Base-by-base conservation (phyloP, 208 protist genomes). In the Lotmaria passim region DNA sequence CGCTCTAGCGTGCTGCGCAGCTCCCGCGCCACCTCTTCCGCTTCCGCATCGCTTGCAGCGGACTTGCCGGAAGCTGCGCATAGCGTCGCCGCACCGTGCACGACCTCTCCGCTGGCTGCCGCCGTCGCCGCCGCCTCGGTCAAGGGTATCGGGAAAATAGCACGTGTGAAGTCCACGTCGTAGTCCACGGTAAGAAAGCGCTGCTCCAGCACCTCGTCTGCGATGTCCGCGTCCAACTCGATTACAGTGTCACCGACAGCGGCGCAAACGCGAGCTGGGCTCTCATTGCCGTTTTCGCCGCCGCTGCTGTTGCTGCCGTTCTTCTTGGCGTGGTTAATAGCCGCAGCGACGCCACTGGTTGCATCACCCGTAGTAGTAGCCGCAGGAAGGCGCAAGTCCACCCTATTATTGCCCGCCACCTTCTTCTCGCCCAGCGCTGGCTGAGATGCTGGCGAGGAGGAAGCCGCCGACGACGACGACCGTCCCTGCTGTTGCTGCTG, bases 161-260 rank as follows among this genome's bases (percentile, higher is more conserved):
- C 91, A 14, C 88, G 86, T 0, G 91, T 96, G 75, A 93, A 96
- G 69, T 96, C 87, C 17, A 96, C 91, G 64, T 93, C 79, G 68
- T 96, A 96, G 80, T 93, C 87, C 0, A 96, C 31, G 0, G 86
- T 94, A 33, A 96, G 75, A 64, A 94, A 90, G 23, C 77, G 78
- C 73, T 92, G 85, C 41, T 60, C 62, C 14, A 80, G 68, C 39
- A 82, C 71, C 38, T 88, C 75, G 15, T 57, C 69, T 1, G 76
- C 75, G 10, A 85, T 50, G 36, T 83, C 73, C 28, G 61, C 77
- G 21, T 81, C 69, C 8, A 88, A 68, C 34, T 87, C 73, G 12
- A 86, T 75, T 21, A 85, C 50, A 15, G 80, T 76, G 41, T 76
- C 71, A 3, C 71, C 71, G n/a, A 76, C 56, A 26, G 75, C 53